phyloP scores from a whole-genome alignment of 371 early-diverging fungal species.

The Mycotypha africana region DNA sequence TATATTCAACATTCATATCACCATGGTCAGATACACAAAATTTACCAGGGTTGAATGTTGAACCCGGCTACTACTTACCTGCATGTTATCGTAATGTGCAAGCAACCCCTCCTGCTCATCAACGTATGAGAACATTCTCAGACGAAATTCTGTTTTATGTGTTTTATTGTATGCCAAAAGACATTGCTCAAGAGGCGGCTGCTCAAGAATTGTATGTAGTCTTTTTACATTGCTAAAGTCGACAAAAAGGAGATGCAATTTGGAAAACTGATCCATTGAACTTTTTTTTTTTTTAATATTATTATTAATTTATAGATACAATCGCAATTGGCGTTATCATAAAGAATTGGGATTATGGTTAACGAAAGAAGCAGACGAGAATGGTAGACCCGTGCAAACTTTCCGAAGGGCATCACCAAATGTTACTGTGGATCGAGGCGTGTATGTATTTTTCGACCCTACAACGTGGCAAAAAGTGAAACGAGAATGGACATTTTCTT shows the following conservation, averaged over 20 bases:
- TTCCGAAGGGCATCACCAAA: constrained; percentile 39
- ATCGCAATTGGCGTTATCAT: constrained; percentile 90
- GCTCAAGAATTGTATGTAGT: constrained; percentile 77
- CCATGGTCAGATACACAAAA: constrained; percentile 73
- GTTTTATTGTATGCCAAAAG: constrained; percentile 89
- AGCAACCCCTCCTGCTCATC: constrained; percentile 66
- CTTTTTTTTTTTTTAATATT: background rate
- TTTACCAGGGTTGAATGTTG: constrained; percentile 46
- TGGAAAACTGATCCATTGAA: too few relatives aligned
- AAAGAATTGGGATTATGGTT: constrained; percentile 85
- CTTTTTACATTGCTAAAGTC: background rate
- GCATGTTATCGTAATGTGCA: constrained; percentile 62
- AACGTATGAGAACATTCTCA: constrained; percentile 61
- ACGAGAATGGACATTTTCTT: constrained; percentile 75
- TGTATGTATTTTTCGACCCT: constrained; percentile 84
- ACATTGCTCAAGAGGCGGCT: constrained; percentile 86
- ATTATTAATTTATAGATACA: constrained; percentile 35
- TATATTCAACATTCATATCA: constrained; percentile 79
- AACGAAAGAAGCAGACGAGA: constrained; percentile 54
- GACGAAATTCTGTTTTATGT: constrained; percentile 95
- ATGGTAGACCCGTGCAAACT: constrained; percentile 20
- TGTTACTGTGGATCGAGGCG: constrained; percentile 71
- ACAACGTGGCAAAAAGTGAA: constrained; percentile 75
- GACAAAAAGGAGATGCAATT: background rate
- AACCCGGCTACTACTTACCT: constrained; percentile 75